phyloP scores from a whole-genome alignment of 164 flowering plant species.

The Amborella trichopoda region DNA sequence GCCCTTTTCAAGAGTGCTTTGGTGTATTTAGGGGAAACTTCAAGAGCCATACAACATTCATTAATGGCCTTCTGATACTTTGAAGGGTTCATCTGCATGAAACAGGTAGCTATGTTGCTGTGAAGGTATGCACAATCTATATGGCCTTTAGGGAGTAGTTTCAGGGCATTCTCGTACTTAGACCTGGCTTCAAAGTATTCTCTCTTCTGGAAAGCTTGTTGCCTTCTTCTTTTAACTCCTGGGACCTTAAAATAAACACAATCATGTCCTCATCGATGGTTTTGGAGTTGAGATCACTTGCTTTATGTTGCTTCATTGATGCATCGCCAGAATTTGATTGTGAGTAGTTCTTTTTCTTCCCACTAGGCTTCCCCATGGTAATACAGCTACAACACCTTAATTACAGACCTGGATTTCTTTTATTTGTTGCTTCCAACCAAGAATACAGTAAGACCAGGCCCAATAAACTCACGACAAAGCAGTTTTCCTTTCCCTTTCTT shows the following conservation, averaged over 20 bases:
- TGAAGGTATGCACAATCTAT: constrained; percentile 52
- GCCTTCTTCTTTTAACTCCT: constrained; percentile 73
- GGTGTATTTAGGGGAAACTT: constrained; percentile 63
- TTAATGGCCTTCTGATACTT: constrained; percentile 67
- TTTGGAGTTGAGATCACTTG: constrained; percentile 14
- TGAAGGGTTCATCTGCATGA: constrained; percentile 71
- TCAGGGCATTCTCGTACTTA: constrained; percentile 75
- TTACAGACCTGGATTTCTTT: too few species aligned
- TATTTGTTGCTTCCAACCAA: too few species aligned
- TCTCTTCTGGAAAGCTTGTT: constrained; percentile 66
- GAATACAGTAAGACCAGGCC: too few species aligned
- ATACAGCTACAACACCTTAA: too few species aligned
- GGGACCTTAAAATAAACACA: constrained; percentile 52
- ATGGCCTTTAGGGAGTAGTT: constrained; percentile 63
- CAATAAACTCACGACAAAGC: too few species aligned
- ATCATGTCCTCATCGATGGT: constrained; percentile 43
- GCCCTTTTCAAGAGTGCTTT: constrained; percentile 82
- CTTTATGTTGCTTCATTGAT: constrained; percentile 17
- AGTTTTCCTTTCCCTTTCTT: too few species aligned
- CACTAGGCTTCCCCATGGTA: constrained; percentile 68
- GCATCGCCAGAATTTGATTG: constrained; percentile 19
- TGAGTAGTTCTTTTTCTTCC: constrained; percentile 40
- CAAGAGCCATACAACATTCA: constrained; percentile 87
- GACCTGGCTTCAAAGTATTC: constrained; percentile 72
- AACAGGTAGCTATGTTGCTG: constrained; percentile 82